Evolutionary conservation across 495 filamentous ascomycete genomes (phyloP), one percentile per base, ranked within the genome.

Genomic region (Aspergillus sclerotiicarbonarius): DNA sequence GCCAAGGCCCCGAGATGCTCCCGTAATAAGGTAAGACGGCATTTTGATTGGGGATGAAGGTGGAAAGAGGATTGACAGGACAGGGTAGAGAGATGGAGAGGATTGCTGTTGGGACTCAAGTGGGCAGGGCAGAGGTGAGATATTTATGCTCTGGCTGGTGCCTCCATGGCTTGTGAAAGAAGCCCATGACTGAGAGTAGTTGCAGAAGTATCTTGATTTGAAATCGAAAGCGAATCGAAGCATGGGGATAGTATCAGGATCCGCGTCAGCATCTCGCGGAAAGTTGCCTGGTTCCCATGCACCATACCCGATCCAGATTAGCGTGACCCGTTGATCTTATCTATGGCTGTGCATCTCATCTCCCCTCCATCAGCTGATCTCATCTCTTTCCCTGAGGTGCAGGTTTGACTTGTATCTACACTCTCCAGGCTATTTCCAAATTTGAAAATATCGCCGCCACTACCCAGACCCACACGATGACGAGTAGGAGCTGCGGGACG

Each of bases 1-100:
- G 0, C 76, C 75, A n/a, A 78, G 53, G 8, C 74, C 75, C 46
- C 62, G 67, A 0, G 71, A 74, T 10, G 62, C 75, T 25, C 76
- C 75, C 10, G 71, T 68, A 37, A 76, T 57, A 16, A 73, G 56
- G 51, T 72, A 76, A 10, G 61, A 62, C 62, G 73, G 48, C 73
- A 75, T 76, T 10, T 18, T 67, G 41, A 59, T 2, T 3, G 2
- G 13, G 1, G 8, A 15, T 3, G 9, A 33, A 2, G 13, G 33
- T 37, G 33, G 13, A 10, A 37, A 37, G 13, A 10, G 9, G 3
- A 9, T 37, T 37, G 33, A 10, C 13, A 3, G 33, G 3, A 2
- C 33, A 6, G 6, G 31, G 6, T 33, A 33, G 6, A 33, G 33
- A 9, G 9, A 37, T 37, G 2, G 8, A 37, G 33, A 37, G 25